Evolutionary conservation across 2,329 filamentous ascomycete species (phyloP), one percentile per base, ranked within the genome.

Genomic region (Colletotrichum liaoningense): DNA sequence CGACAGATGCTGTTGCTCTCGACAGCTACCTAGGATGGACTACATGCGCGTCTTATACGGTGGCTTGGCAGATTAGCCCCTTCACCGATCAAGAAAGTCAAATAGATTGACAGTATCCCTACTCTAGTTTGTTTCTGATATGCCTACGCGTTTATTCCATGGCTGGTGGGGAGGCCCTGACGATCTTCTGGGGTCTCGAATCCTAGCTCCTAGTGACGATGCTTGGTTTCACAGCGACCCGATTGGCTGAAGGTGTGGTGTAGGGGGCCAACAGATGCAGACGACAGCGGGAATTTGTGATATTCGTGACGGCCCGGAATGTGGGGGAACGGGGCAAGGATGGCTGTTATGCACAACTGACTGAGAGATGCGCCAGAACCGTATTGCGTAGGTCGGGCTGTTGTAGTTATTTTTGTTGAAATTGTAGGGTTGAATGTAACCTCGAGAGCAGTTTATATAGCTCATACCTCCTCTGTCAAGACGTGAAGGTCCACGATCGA

Each of bases 141-240:
- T 35, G 63, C 54, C n/a, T 49, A 66, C 35, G 63, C 63, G 63
- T 57, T 46, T 33, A 24, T 24, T 19, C 46, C 54, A 54, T 58
- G 57, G 63, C 9, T 26, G 42, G 63, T 58, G 63, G 63, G 35
- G 63, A 58, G 33, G 14, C 38, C 38, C 28, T 67, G 63, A 58
- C 24, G 63, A 58, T 58, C 63, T 5, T 49, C 28, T 54, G 30
- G 54, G 54, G 52, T 57, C 54, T 33, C 42, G 54, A 24, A 56
- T 56, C 54, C n/a, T 24, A 24, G 22, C 54, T 56, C 6, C 54
- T 56, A 24, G 54, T 56, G 24, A 52, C n/a, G 12, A 38, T 38
- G 35, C 35, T 38, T 38, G 35, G 5, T 38, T 38, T 38, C 35
- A 38, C 35, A 38, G 35, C 35, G 35, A 38, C 35, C 35, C 35